Base-by-base conservation (phyloP, 495 filamentous ascomycete species). In the Neurospora intermedia region DNA sequence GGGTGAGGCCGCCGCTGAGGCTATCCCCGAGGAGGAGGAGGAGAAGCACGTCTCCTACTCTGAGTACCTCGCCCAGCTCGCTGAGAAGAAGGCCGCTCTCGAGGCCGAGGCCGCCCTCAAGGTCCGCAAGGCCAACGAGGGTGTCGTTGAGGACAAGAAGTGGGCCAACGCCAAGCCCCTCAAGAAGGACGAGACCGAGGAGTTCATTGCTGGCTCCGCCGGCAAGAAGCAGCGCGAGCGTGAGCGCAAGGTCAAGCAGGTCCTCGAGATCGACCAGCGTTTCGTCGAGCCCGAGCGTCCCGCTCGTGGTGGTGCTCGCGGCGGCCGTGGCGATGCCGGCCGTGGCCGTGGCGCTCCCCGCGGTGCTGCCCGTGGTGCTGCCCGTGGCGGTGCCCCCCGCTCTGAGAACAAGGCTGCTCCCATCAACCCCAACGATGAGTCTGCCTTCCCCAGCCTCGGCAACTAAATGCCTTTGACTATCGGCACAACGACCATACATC, bases 161-260 rank as follows among this genome's bases (percentile, higher is more conserved):
- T 97, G 93, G 92, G 91, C 92, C 75, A 85, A 88, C 73, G 93
- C 94, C 79, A 94, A 93, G 85, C 86, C 92, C 73, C 80, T 98
- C 73, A 80, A 83, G 81, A 91, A 90, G 80, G 91, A 91, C 80
- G 88, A 89, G 66, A 88, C 94, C 70, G 90, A 91, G 48, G 86
- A 87, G 73, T 97, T 91, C 87, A 89, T 98, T 80, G 83, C 91
- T 78, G 93, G 87, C 77, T 83, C 86, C 73, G 87, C 86, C 69
- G 91, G 91, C 81, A 98, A 97, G 90, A 83, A 88, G 80, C 91
- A 92, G 89, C 92, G 93, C 77, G 88, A 92, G 84, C 91, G 93
- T 80, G 91, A 96, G 86, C 92, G 92, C 86, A 97, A 97, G 90
- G 86, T 91, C 82, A 98, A 97, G 90, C 89, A 91, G 81, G 79